A percentile compares a stretch with the other conserved stretches of the same genome.
Conservation (phyloP, 495 filamentous ascomycete genomes). For the Peziza echinospora region DNA sequence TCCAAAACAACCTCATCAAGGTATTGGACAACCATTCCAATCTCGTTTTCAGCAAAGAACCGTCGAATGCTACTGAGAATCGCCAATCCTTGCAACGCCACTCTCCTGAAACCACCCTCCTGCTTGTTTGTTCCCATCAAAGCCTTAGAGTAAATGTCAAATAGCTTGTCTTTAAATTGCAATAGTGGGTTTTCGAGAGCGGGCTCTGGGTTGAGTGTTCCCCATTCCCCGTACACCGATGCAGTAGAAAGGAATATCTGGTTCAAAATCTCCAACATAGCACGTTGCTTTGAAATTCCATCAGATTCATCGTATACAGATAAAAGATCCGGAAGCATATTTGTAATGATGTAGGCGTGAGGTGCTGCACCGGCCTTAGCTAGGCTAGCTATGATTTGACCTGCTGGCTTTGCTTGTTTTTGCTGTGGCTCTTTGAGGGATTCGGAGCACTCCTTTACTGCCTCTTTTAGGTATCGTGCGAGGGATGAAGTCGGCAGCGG, state of each 20-base stretch:
- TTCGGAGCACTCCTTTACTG: constrained; percentile 49
- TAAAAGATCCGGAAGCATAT: constrained; percentile 36
- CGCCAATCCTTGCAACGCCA: constrained; percentile 37
- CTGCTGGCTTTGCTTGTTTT: constrained; percentile 49
- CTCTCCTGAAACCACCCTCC: constrained; percentile 42
- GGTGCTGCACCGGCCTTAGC: constrained; percentile 34
- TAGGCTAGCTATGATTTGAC: constrained; percentile 37
- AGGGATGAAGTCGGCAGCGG: constrained; percentile 31
- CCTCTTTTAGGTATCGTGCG: constrained; percentile 38
- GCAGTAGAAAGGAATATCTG: constrained; percentile 36
- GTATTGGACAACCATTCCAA: constrained; percentile 41
- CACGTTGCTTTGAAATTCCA: constrained; percentile 43
- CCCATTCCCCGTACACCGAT: constrained; percentile 36
- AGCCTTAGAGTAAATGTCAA: constrained; percentile 37
- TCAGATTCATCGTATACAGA: constrained; percentile 43
- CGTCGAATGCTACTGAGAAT: constrained; percentile 32
- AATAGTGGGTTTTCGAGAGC: constrained; percentile 29
- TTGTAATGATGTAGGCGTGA: constrained; percentile 32
- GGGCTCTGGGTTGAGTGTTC: constrained; percentile 19
- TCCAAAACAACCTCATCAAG: constrained; percentile 43
- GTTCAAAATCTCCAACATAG: constrained; percentile 41
- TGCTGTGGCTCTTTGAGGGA: constrained; percentile 54
- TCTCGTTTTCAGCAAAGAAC: constrained; percentile 41
- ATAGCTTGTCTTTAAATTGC: constrained; percentile 38
- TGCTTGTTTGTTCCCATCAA: constrained; percentile 39